These are phyloP conservation scores for Zhuliangozyma blackwelliae DNA, from an alignment of 1,139 yeast genomes.

Conservation along the genomic window DNA sequence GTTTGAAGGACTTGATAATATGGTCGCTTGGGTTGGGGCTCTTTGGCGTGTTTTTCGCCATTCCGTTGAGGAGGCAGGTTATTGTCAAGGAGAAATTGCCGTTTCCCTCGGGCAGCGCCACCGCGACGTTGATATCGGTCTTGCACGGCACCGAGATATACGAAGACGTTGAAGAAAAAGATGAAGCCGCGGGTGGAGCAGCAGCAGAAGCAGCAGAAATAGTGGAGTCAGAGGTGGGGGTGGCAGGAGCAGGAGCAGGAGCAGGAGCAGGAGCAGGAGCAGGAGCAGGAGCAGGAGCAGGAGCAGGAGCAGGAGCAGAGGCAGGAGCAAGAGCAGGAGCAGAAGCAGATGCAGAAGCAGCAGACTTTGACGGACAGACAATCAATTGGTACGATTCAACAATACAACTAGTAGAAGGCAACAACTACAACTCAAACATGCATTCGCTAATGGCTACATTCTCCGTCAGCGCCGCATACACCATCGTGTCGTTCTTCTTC, in stretches of 20 bases:
- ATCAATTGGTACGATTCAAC: neutral
- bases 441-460: conserved; percentile 58
- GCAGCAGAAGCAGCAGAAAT: conserved; percentile 3
- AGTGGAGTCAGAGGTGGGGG: conserved; percentile 2
- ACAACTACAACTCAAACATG: conserved; percentile 52
- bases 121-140: conserved; percentile 88
- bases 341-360: neutral
- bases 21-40: conserved; percentile 89
- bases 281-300: too few species aligned
- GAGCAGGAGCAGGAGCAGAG: too few species aligned
- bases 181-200: conserved; percentile 11
- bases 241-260: conserved; percentile 7
- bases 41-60: conserved; percentile 93
- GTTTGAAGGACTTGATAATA: conserved; percentile 50
- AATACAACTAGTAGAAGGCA: conserved; percentile 3
- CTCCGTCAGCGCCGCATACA: conserved; percentile 64
- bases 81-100: conserved; percentile 79
- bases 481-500: conserved; percentile 64
- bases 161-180: conserved; percentile 28
- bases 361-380: conserved; percentile 3
- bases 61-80: conserved; percentile 81
- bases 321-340: too few species aligned
- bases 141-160: conserved; percentile 65
- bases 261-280: too few species aligned
- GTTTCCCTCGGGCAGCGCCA: conserved; percentile 95